phyloP scores from a whole-genome alignment of 2,329 filamentous ascomycete genomes.

The Aaosphaeria arxii region DNA sequence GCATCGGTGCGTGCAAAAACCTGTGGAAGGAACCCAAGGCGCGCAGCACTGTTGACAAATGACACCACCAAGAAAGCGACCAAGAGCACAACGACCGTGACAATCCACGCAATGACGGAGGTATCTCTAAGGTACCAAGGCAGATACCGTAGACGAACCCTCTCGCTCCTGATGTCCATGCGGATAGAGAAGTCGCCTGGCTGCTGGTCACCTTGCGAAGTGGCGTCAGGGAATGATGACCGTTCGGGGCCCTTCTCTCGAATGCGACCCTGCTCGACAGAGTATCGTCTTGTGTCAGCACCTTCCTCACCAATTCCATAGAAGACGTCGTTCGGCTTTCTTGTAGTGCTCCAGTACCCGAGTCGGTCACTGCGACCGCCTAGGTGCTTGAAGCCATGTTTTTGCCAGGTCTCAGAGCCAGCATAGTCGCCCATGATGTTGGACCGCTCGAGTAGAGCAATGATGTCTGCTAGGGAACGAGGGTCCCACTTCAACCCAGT shows the following conservation, averaged over 20 bases:
- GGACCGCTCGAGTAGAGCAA: slow-evolving; percentile 74
- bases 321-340: slow-evolving; percentile 65
- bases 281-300: slow-evolving; percentile 50
- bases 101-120: slow-evolving; percentile 63
- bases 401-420: slow-evolving; percentile 61
- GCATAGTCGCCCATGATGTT: slow-evolving; percentile 74
- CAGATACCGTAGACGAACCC: slow-evolving; percentile 63
- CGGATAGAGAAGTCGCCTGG: slow-evolving; percentile 45
- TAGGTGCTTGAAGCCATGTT: slow-evolving; percentile 52
- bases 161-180: slow-evolving; percentile 50
- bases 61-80: slow-evolving; percentile 66
- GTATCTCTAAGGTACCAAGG: slow-evolving; percentile 72
- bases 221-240: slow-evolving; percentile 8
- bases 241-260: slow-evolving; percentile 43
- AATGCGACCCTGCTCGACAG: slow-evolving; percentile 46
- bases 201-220: slow-evolving; percentile 8
- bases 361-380: slow-evolving; percentile 65
- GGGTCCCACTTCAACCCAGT: slow-evolving; percentile 87
- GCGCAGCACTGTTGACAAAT: slow-evolving; percentile 68
- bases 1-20: slow-evolving; percentile 59
- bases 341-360: slow-evolving; percentile 80
- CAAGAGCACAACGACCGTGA: slow-evolving; percentile 37
- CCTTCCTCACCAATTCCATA: slow-evolving; percentile 73
- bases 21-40: slow-evolving; percentile 68
- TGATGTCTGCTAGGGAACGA: slow-evolving; percentile 74